These are phyloP conservation scores for Salix udensis DNA, from an alignment of 345 rosid genomes.

Conservation along the genomic window DNA sequence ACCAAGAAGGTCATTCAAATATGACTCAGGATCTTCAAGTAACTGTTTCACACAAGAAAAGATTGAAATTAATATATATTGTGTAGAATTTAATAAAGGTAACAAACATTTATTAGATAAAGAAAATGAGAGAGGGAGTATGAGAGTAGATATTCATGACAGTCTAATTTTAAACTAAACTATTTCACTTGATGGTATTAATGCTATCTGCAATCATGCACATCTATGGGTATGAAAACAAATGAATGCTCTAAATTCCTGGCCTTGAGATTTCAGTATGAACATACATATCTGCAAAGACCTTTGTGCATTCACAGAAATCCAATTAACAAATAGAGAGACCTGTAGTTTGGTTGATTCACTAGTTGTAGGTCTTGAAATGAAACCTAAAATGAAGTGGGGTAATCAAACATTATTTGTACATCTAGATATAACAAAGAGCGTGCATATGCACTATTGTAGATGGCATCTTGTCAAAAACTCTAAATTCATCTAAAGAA, in stretches of 20 bases:
- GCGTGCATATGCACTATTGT: background rate
- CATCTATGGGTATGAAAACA: background rate
- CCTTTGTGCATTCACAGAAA: background rate
- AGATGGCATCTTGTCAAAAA: background rate
- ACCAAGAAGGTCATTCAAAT: conserved; percentile 55
- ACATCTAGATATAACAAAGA: background rate
- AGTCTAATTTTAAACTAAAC: background rate
- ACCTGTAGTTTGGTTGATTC: background rate
- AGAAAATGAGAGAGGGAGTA: background rate
- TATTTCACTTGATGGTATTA: background rate
- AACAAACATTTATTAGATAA: background rate
- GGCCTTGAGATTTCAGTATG: background rate
- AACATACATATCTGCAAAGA: background rate
- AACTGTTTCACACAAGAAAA: conserved; percentile 45
- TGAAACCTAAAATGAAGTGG: background rate
- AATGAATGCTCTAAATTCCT: background rate
- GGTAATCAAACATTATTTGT: background rate
- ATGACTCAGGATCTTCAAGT: conserved; percentile 60
- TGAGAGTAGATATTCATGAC: too few relatives aligned
- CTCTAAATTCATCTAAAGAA: background rate
- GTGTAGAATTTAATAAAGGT: background rate
- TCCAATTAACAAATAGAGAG: background rate
- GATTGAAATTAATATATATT: conserved; percentile 5
- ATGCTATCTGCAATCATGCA: background rate
- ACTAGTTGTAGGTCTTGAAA: background rate